A percentile compares a stretch with the other conserved stretches of the same genome.
Evolutionary conservation across 352 stramenopile species (phyloP).

Genomic region (Peronosclerospora sorghi): DNA sequence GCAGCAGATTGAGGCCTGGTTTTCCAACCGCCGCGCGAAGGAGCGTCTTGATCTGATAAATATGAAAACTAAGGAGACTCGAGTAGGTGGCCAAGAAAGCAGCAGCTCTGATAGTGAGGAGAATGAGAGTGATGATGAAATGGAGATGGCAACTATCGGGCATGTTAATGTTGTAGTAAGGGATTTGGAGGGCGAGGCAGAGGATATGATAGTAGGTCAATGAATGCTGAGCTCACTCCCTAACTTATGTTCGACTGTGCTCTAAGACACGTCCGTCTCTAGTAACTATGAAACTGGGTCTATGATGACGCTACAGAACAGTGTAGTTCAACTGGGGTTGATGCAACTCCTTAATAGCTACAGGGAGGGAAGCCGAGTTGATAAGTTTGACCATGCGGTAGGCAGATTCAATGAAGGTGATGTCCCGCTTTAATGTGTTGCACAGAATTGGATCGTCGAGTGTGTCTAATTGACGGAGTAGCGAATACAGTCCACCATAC

Average conservation of each 20-base stretch:
- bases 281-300: neutral
- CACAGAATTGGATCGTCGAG: constrained; percentile 35
- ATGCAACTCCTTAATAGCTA: constrained; percentile 36
- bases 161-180: constrained; percentile 2
- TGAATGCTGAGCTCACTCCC: constrained; percentile 5
- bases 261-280: constrained; percentile 11
- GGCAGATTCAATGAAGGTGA: constrained; percentile 69
- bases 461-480: constrained; percentile 57
- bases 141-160: constrained; percentile 5
- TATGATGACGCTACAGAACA: neutral
- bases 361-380: constrained; percentile 32
- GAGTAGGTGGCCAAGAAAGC: constrained; percentile 11
- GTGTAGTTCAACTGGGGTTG: constrained; percentile 22
- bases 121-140: constrained; percentile 18
- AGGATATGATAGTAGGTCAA: constrained; percentile 4
- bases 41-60: constrained; percentile 71
- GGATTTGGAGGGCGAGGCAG: neutral
- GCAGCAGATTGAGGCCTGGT: constrained; percentile 78
- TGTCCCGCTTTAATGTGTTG: constrained; percentile 58
- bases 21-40: constrained; percentile 70
- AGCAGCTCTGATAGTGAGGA: constrained; percentile 33
- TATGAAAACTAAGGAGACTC: constrained; percentile 56
- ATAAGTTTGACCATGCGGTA: constrained; percentile 67
- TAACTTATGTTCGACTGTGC: constrained; percentile 7
- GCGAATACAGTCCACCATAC: constrained; percentile 38